These are phyloP conservation scores for Pseudopithomyces maydicus DNA, from an alignment of 2,329 filamentous ascomycete species.

Conservation along the genomic window DNA sequence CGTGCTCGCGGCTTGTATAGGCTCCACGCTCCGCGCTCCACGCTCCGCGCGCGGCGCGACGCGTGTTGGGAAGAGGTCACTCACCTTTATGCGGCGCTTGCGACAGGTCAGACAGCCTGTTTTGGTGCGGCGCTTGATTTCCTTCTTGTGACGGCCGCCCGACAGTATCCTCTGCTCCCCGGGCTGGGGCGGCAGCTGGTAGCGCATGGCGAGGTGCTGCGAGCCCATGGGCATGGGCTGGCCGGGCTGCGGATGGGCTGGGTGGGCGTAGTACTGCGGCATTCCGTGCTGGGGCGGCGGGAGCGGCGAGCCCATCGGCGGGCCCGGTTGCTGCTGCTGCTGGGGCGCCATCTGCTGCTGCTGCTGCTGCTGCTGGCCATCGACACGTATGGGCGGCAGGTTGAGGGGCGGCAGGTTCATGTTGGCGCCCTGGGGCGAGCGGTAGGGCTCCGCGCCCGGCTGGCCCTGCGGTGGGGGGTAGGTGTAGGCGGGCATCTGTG, in stretches of 20 bases:
- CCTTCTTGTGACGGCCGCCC: conserved; percentile 69
- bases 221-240: conserved; percentile 57
- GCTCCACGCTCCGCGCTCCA: conserved; percentile 13
- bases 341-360: conserved; percentile 13
- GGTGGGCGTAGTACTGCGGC: conserved; percentile 57
- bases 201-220: conserved; percentile 57
- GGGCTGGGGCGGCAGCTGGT: conserved; percentile 57
- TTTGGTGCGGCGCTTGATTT: conserved; percentile 77
- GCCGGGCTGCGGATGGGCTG: conserved; percentile 47
- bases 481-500: conserved; percentile 56
- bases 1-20: conserved; percentile 7
- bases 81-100: conserved; percentile 70
- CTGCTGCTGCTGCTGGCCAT: conserved; percentile 44
- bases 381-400: conserved; percentile 58
- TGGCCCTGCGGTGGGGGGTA: conserved; percentile 52
- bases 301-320: conserved; percentile 58
- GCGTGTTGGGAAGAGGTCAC: conserved; percentile 26
- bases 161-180: conserved; percentile 61
- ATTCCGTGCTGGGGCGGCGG: conserved; percentile 60
- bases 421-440: conserved; percentile 52
- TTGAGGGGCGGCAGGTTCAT: conserved; percentile 53
- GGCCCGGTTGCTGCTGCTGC: conserved; percentile 36
- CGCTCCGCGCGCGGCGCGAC: conserved; percentile 28
- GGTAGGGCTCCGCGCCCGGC: conserved; percentile 49
- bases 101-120: conserved; percentile 68